Percentiles rank a stretch among this genome's conserved stretches.
Evolutionary conservation across 1,284 basidiomycete genomes (phyloP).

Genomic region (Schizophyllum commune): DNA sequence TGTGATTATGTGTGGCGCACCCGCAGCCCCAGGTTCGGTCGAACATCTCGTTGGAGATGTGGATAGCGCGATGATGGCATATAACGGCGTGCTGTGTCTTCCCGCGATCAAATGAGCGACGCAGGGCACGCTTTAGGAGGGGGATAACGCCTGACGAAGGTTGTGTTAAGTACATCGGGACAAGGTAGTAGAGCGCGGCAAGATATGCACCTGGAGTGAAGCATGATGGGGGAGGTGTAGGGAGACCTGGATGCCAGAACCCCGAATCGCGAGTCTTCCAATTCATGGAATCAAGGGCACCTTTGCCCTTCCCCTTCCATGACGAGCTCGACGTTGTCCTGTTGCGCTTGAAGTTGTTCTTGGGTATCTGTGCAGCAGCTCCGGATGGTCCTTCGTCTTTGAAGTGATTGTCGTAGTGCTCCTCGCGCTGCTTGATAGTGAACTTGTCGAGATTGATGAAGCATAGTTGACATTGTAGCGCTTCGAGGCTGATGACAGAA

Average conservation of each 20-base stretch:
- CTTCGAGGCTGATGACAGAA: not conserved
- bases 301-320: conserved; percentile 2
- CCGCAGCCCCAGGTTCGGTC: conserved; percentile 70
- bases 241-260: conserved; percentile 56
- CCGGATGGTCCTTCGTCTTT: conserved; percentile 7
- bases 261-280: conserved; percentile 28
- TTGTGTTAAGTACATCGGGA: too few relatives aligned
- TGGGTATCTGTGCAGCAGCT: not conserved
- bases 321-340: conserved; percentile 2
- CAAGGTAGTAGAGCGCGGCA: not conserved
- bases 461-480: conserved; percentile 42
- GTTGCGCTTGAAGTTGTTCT: conserved; percentile 4
- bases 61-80: conserved; percentile 53
- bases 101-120: conserved; percentile 25
- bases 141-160: conserved; percentile 57
- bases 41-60: conserved; percentile 52
- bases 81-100: conserved; percentile 53
- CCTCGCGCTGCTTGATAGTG: conserved; percentile 25
- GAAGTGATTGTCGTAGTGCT: conserved; percentile 47
- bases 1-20: conserved; percentile 28
- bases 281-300: conserved; percentile 13
- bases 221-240: conserved; percentile 50
- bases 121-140: conserved; percentile 45
- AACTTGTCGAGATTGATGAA: conserved; percentile 29
- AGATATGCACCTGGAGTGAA: conserved; percentile 55